Base-by-base conservation (phyloP, 2,329 filamentous ascomycete genomes). In the Talaromyces sp. region DNA sequence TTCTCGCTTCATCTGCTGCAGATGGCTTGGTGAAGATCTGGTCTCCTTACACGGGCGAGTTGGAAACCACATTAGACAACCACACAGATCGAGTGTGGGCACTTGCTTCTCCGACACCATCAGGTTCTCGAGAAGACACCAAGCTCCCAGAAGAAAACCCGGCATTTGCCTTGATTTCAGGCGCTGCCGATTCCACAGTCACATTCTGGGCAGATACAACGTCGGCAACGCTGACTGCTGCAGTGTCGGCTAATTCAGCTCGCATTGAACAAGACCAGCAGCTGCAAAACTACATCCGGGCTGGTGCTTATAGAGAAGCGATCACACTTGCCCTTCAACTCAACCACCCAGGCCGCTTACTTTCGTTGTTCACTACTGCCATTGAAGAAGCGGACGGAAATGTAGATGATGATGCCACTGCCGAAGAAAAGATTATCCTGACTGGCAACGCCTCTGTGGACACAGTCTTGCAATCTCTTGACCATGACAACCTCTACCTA, bases 151-250 rank as follows among this genome's bases (percentile, higher is more conserved):
- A 75, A n/a, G 79, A 78, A 3, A 82, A 93, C 69, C 57, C 60
- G 19, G 13, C 25, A 28, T 62, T 59, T 42, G 87, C 87, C 56
- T 85, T 99, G 58, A 88, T 96, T 39, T 98, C 95, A 7, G 95
- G 93, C 39, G 93, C 91, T 62, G 93, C 90, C 58, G 95, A 99
- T 75, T 93, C 92, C 36, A 93, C 92, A 0, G 86, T 99, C 42
- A 96, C 92, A 0, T 96, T 98, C 78, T 99, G 95, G 95, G 88
- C 87, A 69, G 95, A 99, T 72, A 97, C 92, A 2, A 96, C 92
- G 0, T 85, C 86, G 4, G 83, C 90, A 62, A 96, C 93, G 0
- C 88, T 91, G 64, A 85, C 86, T 17, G 88, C 88, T 2, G 86
- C 90, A 0, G 88, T 89, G 1, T 85, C 87, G 47, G 90, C 89